Evolutionary conservation across 352 stramenopile genomes (phyloP).

Genomic region (Blastocystis sp.): DNA sequence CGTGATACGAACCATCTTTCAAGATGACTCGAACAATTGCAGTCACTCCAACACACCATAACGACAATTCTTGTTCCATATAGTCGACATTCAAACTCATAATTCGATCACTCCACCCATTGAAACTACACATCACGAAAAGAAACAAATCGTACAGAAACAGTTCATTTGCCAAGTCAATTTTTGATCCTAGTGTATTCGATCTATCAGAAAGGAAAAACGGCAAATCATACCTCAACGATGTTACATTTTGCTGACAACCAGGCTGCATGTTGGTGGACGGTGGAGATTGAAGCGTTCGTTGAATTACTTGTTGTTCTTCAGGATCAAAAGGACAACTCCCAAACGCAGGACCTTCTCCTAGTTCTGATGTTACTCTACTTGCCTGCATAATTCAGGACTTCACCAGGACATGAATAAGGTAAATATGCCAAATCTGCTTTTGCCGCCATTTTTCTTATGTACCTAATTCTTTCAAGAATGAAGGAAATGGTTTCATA

Average conservation of each 20-base stretch:
- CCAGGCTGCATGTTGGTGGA: neutral
- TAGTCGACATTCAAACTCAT: slow-evolving; percentile 52
- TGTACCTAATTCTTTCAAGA: neutral
- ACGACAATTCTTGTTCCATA: slow-evolving; percentile 16
- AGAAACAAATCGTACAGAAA: neutral
- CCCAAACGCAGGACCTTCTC: neutral
- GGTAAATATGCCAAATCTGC: neutral
- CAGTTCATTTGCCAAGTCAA: slow-evolving; percentile 19
- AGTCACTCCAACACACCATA: slow-evolving; percentile 43
- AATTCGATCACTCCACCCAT: slow-evolving; percentile 57
- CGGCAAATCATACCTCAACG: neutral
- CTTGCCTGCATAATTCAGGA: neutral
- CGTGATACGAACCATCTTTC: slow-evolving; percentile 51
- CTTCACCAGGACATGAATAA: neutral
- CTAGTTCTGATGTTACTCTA: neutral
- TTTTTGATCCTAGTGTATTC: neutral
- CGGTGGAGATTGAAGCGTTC: neutral
- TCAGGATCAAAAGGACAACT: slow-evolving; percentile 2
- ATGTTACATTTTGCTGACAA: neutral
- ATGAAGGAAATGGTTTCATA: neutral
- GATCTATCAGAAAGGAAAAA: neutral
- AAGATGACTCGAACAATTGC: slow-evolving; percentile 41
- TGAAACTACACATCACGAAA: slow-evolving; percentile 2
- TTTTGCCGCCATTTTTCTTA: neutral
- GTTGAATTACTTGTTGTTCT: neutral